A percentile compares a stretch with the other conserved stretches of the same genome.
Evolutionary conservation across 495 filamentous ascomycete species (phyloP).

Genomic region (Tuber microsphaerosporum): DNA sequence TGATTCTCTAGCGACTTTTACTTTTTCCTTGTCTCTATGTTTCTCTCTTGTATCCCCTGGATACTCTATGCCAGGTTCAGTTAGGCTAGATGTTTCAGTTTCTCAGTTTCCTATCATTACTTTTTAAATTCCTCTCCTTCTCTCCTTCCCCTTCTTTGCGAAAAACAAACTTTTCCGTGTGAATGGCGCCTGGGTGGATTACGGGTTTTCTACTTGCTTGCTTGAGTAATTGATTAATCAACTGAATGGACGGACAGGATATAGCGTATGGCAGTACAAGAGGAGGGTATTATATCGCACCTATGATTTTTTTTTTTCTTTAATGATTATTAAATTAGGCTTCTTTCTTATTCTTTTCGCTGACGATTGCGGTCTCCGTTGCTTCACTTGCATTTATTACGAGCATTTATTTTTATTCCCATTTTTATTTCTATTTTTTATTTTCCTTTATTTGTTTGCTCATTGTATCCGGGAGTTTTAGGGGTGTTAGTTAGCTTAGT

Average conservation of each 20-base stretch:
- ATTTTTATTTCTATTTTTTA: too few species aligned
- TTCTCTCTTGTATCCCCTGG: neutral
- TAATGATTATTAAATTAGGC: neutral
- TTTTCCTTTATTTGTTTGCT: neutral
- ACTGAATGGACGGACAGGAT: neutral
- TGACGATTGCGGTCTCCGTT: neutral
- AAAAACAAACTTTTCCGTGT: neutral
- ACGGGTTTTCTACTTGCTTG: neutral
- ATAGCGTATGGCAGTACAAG: neutral
- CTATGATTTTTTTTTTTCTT: neutral
- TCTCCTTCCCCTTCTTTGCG: neutral
- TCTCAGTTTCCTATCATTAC: neutral
- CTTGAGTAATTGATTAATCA: neutral
- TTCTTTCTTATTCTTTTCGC: neutral
- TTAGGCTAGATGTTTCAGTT: neutral
- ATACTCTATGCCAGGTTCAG: neutral
- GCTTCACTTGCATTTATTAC: neutral
- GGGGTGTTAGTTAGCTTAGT: neutral
- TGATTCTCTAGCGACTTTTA: neutral
- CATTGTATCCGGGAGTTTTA: neutral
- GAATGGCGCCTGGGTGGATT: neutral
- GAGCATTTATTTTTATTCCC: neutral
- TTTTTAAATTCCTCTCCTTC: neutral
- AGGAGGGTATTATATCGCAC: neutral
- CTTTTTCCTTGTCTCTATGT: neutral